A percentile compares a stretch with the other conserved stretches of the same genome.
Conservation (phyloP, 495 filamentous ascomycete species). For the Friedmanniomyces simplex region DNA sequence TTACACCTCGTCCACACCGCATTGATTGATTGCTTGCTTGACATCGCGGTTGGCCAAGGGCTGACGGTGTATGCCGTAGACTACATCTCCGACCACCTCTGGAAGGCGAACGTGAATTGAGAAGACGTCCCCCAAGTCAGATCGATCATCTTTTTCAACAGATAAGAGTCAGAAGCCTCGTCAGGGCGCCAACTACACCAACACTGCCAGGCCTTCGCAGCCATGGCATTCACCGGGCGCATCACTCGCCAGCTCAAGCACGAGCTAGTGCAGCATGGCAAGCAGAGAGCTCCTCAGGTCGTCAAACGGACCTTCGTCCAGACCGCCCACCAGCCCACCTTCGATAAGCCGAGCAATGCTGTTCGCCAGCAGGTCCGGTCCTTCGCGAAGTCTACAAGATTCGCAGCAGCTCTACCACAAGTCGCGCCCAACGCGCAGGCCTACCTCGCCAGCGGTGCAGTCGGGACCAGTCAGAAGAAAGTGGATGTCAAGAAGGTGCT, state of each 20-base stretch:
- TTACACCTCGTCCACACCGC: not conserved
- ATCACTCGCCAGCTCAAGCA: conserved; percentile 9
- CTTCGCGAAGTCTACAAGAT: conserved; percentile 6
- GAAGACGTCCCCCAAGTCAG: not conserved
- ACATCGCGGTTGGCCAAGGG: not conserved
- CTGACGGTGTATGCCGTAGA: not conserved
- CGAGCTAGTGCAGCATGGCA: conserved; percentile 14
- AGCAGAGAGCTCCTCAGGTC: conserved; percentile 5
- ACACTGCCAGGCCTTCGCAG: not conserved
- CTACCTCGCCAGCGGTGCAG: conserved; percentile 75
- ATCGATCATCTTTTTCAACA: not conserved
- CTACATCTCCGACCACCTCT: conserved; percentile 8
- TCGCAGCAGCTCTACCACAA: conserved; percentile 30
- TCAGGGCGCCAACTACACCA: not conserved
- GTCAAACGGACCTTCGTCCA: conserved; percentile 11
- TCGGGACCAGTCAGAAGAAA: conserved; percentile 58
- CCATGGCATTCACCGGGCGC: conserved; percentile 18
- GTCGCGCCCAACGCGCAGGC: conserved; percentile 73
- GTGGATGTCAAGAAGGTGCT: conserved; percentile 98
- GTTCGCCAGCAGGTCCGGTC: conserved; percentile 2
- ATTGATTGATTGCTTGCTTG: not conserved
- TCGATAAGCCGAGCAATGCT: not conserved
- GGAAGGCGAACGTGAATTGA: conserved; percentile 9
- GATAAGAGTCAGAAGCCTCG: not conserved
- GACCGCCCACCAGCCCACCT: not conserved